A percentile compares a stretch with the other conserved stretches of the same genome.
Evolutionary conservation across 225 moss, liverwort and hornwort genomes (phyloP).

Genomic region (Pleurozium schreberi): DNA sequence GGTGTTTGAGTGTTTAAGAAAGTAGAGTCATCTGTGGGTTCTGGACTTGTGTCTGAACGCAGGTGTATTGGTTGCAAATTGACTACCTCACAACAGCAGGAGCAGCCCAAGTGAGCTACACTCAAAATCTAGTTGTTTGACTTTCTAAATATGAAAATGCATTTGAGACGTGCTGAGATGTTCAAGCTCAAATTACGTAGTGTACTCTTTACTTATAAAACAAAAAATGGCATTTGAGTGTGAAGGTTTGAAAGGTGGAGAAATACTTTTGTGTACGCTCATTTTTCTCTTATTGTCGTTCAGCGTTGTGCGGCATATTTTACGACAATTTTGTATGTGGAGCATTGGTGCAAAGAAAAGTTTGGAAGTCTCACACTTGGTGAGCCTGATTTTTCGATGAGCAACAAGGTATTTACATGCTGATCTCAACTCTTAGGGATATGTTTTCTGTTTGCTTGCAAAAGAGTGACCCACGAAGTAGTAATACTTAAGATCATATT

Average conservation of each 20-base stretch:
- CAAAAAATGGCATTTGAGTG: neutral
- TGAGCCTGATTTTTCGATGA: constrained; percentile 91
- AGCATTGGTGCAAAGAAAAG: constrained; percentile 87
- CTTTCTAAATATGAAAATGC: neutral
- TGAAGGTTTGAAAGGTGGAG: neutral
- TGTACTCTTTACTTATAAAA: neutral
- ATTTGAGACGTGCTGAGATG: neutral
- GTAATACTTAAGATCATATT: neutral
- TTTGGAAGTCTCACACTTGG: constrained; percentile 83
- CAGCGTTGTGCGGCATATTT: constrained; percentile 92
- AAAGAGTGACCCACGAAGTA: neutral
- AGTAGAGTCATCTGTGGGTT: neutral
- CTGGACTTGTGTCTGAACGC: constrained; percentile 4
- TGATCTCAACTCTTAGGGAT: neutral
- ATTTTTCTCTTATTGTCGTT: neutral
- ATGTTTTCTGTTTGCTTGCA: neutral
- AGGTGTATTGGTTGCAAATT: constrained; percentile 96
- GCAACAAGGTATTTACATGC: constrained; percentile 44
- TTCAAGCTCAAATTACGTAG: neutral
- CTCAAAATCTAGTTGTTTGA: neutral
- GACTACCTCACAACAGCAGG: constrained; percentile 86
- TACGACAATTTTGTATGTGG: constrained; percentile 80
- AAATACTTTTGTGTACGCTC: neutral
- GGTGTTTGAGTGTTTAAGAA: neutral
- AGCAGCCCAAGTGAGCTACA: constrained; percentile 71